phyloP scores from a whole-genome alignment of 495 filamentous ascomycete genomes.

The Hypoxylon fuscum region DNA sequence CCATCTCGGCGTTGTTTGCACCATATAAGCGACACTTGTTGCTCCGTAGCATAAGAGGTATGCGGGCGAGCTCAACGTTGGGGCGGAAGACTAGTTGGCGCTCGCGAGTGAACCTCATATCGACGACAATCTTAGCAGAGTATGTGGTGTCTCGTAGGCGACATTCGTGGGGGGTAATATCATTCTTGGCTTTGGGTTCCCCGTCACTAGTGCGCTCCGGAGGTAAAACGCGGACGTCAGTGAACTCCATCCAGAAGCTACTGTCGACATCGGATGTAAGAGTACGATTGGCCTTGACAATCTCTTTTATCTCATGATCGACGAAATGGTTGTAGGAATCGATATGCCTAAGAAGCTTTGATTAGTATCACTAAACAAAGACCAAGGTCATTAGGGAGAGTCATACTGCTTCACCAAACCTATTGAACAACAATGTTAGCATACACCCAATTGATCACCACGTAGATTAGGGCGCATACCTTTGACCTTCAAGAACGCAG shows the following conservation, averaged over 20 bases:
- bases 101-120: constrained; percentile 85
- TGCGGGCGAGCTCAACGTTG: constrained; percentile 81
- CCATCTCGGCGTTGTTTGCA: constrained; percentile 85
- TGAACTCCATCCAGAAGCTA: constrained; percentile 87
- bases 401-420: constrained; percentile 81
- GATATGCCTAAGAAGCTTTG: constrained; percentile 69
- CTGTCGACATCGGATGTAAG: constrained; percentile 89
- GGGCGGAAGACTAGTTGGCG: constrained; percentile 71
- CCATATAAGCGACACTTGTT: constrained; percentile 86
- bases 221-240: constrained; percentile 82
- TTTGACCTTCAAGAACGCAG: constrained; percentile 97
- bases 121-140: constrained; percentile 88
- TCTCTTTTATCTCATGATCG: constrained; percentile 93
- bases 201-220: constrained; percentile 80
- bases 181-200: constrained; percentile 65
- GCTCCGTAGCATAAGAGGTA: constrained; percentile 97
- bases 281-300: constrained; percentile 84
- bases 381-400: not conserved
- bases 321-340: constrained; percentile 99
- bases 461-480: constrained; percentile 51
- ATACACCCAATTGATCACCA: constrained; percentile 10
- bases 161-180: constrained; percentile 91
- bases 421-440: constrained; percentile 36
- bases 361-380: constrained; percentile 25
- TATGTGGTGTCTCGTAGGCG: constrained; percentile 95